Percentiles rank a stretch among this genome's conserved stretches.
phyloP scores from a whole-genome alignment of 139 green algal species.

The Protoeuglena noctilucae region DNA sequence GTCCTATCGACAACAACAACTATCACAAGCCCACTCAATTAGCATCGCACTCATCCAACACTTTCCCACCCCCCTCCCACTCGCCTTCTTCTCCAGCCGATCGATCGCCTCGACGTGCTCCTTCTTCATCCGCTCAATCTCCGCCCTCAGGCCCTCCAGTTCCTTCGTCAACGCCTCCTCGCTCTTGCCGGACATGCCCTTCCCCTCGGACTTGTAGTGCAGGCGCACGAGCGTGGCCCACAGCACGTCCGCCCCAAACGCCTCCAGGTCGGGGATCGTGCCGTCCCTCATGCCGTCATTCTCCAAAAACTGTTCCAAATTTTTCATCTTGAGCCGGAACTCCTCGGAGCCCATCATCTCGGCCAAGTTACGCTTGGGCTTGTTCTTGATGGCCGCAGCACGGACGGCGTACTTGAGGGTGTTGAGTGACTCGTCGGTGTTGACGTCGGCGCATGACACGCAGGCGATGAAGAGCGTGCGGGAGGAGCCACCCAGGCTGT shows the following conservation, averaged over 20 bases:
- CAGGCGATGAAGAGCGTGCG: conserved; percentile 46
- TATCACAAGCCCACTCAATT: no score
- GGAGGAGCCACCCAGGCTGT: conserved; percentile 49
- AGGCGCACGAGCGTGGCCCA: not conserved
- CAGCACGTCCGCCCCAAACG: not conserved
- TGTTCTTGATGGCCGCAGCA: not conserved
- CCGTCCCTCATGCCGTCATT: not conserved
- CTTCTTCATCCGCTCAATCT: no score
- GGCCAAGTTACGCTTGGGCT: not conserved
- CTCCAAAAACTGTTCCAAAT: not conserved
- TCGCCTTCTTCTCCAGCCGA: no score
- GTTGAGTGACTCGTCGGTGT: conserved; percentile 60
- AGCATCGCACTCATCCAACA: no score
- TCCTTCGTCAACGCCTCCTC: no score
- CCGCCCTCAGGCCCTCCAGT: no score
- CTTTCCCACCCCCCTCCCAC: no score
- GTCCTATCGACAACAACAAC: no score
- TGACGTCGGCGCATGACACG: conserved; percentile 33
- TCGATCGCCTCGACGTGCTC: no score
- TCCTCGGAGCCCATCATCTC: not conserved
- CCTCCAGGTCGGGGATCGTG: not conserved
- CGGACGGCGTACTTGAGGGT: conserved; percentile 48
- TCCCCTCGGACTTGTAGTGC: not conserved
- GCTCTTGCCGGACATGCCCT: no score
- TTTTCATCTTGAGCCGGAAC: not conserved